Evolutionary conservation across 2,329 filamentous ascomycete genomes (phyloP).

Genomic region (Dryadomyces quercivorus): DNA sequence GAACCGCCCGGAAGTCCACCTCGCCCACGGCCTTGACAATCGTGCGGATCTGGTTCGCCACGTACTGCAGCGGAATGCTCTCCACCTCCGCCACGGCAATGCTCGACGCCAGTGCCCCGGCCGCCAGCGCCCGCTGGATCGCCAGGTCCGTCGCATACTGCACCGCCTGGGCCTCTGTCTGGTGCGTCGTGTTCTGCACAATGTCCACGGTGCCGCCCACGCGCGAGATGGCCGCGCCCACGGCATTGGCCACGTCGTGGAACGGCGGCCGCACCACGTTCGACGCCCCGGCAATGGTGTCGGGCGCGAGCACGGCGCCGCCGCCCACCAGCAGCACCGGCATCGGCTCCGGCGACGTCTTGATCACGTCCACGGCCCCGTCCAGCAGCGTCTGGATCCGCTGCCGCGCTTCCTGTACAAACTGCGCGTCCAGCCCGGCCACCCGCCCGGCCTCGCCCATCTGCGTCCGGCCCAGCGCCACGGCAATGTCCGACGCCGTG

Average conservation of each 20-base stretch:
- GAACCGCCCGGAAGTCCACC: neutral
- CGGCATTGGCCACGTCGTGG: conserved; percentile 50
- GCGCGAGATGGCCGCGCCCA: conserved; percentile 49
- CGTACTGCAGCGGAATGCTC: conserved; percentile 40
- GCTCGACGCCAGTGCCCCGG: conserved; percentile 30
- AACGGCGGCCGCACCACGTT: conserved; percentile 39
- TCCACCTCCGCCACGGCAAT: conserved; percentile 39
- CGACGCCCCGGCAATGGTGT: conserved; percentile 39
- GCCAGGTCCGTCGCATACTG: conserved; percentile 26
- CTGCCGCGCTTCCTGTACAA: conserved; percentile 21
- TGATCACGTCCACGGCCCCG: conserved; percentile 47
- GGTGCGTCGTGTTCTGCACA: conserved; percentile 26
- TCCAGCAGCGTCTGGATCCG: conserved; percentile 41
- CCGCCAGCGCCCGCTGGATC: conserved; percentile 29
- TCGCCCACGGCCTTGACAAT: conserved; percentile 46
- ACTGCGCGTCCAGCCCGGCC: conserved; percentile 24
- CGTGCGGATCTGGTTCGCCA: conserved; percentile 35
- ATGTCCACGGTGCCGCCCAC: conserved; percentile 42
- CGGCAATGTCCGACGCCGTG: conserved; percentile 46
- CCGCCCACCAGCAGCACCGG: conserved; percentile 52
- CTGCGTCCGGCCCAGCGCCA: conserved; percentile 15
- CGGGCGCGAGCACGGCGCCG: conserved; percentile 45
- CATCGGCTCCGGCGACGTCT: conserved; percentile 45
- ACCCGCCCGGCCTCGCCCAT: conserved; percentile 19
- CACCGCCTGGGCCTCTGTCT: conserved; percentile 25